Evolutionary conservation across 2,329 filamentous ascomycete genomes (phyloP).

Genomic region (Amauroascus niger): DNA sequence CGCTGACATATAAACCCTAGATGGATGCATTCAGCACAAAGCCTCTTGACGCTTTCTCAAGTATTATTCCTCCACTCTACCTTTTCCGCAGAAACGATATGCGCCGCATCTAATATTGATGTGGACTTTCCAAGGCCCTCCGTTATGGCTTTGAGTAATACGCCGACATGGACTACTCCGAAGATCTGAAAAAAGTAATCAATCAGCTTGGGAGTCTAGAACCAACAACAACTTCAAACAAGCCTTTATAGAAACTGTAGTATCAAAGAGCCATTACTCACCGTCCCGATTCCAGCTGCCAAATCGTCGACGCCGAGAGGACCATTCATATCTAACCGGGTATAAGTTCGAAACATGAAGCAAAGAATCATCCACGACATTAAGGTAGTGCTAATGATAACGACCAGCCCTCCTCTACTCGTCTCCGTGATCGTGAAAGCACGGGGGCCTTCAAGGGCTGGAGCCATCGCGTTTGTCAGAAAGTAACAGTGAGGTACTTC

Average conservation of each 20-base stretch:
- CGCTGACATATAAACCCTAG: constrained; percentile 8
- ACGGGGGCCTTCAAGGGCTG: constrained; percentile 3
- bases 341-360: constrained; percentile 18
- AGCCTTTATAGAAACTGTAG: background rate
- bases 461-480: background rate
- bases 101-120: background rate
- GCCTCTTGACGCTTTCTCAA: background rate
- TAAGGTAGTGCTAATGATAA: constrained; percentile 9
- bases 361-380: constrained; percentile 15
- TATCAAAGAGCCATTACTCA: constrained; percentile 18
- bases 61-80: background rate
- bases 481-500: background rate
- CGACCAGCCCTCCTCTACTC: constrained; percentile 4
- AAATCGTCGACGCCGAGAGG: constrained; percentile 21
- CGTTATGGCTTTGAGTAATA: constrained; percentile 8
- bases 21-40: background rate
- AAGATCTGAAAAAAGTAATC: constrained; percentile 1
- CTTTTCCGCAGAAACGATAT: constrained; percentile 7
- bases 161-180: constrained; percentile 10
- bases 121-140: constrained; percentile 12
- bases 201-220: background rate
- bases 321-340: constrained; percentile 21
- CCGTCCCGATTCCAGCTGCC: constrained; percentile 16
- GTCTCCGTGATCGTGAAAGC: constrained; percentile 9
- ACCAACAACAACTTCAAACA: background rate